Evolutionary conservation across 2,329 filamentous ascomycete species (phyloP).

Genomic region (Aspergillus sclerotialis): DNA sequence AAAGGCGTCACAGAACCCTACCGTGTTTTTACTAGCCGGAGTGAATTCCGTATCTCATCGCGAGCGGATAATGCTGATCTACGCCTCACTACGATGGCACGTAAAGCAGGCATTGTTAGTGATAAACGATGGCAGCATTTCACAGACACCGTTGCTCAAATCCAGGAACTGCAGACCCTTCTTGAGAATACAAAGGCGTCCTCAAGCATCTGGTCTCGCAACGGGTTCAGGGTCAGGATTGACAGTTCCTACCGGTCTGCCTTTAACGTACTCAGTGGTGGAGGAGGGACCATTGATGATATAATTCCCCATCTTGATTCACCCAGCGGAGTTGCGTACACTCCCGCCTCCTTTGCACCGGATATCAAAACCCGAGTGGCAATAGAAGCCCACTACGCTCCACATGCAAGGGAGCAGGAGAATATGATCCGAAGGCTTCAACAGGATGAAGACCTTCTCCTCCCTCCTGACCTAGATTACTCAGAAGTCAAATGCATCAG

Average conservation of each 20-base stretch:
- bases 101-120: conserved; percentile 68
- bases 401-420: conserved; percentile 71
- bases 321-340: conserved; percentile 20
- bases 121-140: conserved; percentile 71
- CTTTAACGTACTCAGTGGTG: conserved; percentile 70
- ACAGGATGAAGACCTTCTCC: conserved; percentile 65
- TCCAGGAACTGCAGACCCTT: conserved; percentile 56
- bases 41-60: conserved; percentile 88
- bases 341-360: conserved; percentile 46
- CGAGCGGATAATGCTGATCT: conserved; percentile 91
- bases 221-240: conserved; percentile 62
- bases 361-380: conserved; percentile 62
- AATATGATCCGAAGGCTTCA: conserved; percentile 60
- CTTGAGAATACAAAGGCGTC: conserved; percentile 55
- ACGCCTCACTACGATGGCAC: conserved; percentile 73
- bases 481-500: conserved; percentile 65
- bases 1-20: conserved; percentile 97
- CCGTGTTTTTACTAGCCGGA: conserved; percentile 94
- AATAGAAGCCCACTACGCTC: conserved; percentile 80
- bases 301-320: conserved; percentile 49
- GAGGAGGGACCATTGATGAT: conserved; percentile 51
- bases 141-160: conserved; percentile 57
- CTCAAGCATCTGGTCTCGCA: conserved; percentile 59
- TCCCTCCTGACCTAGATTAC: conserved; percentile 75
- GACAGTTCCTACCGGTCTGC: conserved; percentile 64